Percentiles rank a stretch among this genome's conserved stretches.
Evolutionary conservation across 2,329 filamentous ascomycete genomes (phyloP).

Genomic region (Neurospora sp.): DNA sequence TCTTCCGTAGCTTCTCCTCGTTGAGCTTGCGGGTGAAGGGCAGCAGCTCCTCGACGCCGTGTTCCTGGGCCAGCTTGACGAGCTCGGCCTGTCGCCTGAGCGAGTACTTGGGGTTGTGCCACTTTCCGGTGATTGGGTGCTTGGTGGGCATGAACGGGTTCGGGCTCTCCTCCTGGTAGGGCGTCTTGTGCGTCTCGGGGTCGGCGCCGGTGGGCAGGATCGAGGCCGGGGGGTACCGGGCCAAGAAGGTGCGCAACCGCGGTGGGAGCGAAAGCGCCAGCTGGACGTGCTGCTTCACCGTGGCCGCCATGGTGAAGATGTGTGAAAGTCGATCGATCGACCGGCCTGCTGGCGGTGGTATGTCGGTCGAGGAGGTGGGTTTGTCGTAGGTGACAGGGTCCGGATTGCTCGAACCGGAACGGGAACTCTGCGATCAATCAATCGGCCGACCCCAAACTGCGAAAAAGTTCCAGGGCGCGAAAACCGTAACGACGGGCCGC

Average conservation of each 20-base stretch:
- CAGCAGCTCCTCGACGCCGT: constrained; percentile 72
- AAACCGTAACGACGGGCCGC: not conserved
- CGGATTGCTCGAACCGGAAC: not conserved
- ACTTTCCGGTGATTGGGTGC: constrained; percentile 68
- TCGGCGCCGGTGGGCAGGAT: constrained; percentile 39
- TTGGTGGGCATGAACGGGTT: constrained; percentile 79
- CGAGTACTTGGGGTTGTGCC: constrained; percentile 76
- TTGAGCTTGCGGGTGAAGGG: constrained; percentile 69
- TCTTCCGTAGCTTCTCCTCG: constrained; percentile 56
- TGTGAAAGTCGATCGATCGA: constrained; percentile 1
- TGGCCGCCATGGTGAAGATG: constrained; percentile 15
- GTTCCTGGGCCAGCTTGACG: constrained; percentile 69
- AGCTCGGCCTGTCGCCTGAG: constrained; percentile 83
- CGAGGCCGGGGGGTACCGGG: constrained; percentile 69
- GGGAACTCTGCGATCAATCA: not conserved
- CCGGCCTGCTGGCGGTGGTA: constrained; percentile 3
- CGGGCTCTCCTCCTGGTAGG: constrained; percentile 45
- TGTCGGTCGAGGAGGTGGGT: not conserved
- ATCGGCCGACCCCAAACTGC: not conserved
- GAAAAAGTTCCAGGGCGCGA: constrained; percentile 5
- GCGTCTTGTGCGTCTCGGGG: constrained; percentile 30
- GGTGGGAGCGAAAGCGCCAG: constrained; percentile 66
- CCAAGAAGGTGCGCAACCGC: constrained; percentile 77
- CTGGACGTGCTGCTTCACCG: constrained; percentile 32
- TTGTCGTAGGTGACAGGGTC: constrained; percentile 1